phyloP scores from a whole-genome alignment of 331 rosid genomes.

The Telfairia occidentalis region DNA sequence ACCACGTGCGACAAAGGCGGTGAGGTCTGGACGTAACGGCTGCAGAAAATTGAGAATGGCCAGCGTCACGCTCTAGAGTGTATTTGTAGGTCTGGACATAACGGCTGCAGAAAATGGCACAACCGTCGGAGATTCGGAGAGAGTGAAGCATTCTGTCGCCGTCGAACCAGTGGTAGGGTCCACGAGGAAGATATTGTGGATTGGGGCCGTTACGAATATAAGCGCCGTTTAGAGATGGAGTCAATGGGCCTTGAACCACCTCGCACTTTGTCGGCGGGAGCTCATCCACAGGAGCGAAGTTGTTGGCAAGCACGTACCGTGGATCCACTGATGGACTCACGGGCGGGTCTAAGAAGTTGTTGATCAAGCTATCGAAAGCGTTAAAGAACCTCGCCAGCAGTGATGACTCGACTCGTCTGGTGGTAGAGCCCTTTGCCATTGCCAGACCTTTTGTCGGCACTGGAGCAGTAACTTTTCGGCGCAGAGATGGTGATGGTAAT shows the following conservation, averaged over 20 bases:
- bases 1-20: slow-evolving; percentile 61
- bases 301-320: slow-evolving; percentile 35
- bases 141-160: slow-evolving; percentile 92
- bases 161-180: slow-evolving; percentile 88
- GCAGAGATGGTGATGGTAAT: neutral
- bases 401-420: slow-evolving; percentile 9
- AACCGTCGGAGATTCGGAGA: slow-evolving; percentile 39
- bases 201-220: slow-evolving; percentile 89
- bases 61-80: slow-evolving; percentile 48
- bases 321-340: slow-evolving; percentile 47
- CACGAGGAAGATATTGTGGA: slow-evolving; percentile 80
- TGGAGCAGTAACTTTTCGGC: neutral
- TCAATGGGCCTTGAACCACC: slow-evolving; percentile 38
- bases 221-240: slow-evolving; percentile 53
- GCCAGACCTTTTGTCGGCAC: neutral
- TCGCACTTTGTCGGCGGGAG: slow-evolving; percentile 64
- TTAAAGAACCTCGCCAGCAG: slow-evolving; percentile 31
- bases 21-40: too few species aligned
- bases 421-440: neutral
- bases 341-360: slow-evolving; percentile 86
- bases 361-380: slow-evolving; percentile 50
- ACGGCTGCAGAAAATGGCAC: slow-evolving; percentile 66
- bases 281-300: slow-evolving; percentile 69
- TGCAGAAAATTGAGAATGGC: too few species aligned
- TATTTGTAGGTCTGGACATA: slow-evolving; percentile 61